Percentiles rank a stretch among this genome's conserved stretches.
These are phyloP conservation scores for Coniophora puteana DNA, from an alignment of 1,284 basidiomycete species.

Conservation along the genomic window DNA sequence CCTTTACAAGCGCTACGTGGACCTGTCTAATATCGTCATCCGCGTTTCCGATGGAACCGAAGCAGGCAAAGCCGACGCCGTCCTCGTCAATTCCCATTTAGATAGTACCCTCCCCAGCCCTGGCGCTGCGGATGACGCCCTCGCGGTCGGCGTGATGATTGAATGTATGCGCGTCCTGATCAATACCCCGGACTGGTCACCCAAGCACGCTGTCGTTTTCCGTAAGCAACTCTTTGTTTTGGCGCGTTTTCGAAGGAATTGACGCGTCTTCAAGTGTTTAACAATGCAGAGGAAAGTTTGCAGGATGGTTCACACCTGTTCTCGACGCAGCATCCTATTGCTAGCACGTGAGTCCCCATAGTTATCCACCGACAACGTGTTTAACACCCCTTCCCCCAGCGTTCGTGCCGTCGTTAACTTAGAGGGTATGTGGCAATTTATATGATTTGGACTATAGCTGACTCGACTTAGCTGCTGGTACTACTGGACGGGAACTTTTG, in stretches of 20 bases:
- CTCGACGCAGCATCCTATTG: conserved; percentile 80
- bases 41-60: conserved; percentile 82
- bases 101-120: conserved; percentile 81
- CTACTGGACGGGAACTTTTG: conserved; percentile 83
- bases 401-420: conserved; percentile 90
- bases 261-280: conserved; percentile 67
- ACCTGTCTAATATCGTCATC: conserved; percentile 86
- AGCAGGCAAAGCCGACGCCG: conserved; percentile 73
- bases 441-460: not conserved
- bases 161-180: conserved; percentile 84
- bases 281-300: conserved; percentile 92
- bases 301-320: conserved; percentile 95
- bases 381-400: conserved; percentile 32
- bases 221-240: conserved; percentile 44
- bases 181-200: conserved; percentile 68
- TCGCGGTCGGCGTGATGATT: conserved; percentile 89
- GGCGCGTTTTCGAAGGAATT: not conserved
- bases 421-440: conserved; percentile 54
- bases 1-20: conserved; percentile 89
- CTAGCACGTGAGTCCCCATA: conserved; percentile 52
- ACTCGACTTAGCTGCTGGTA: conserved; percentile 68
- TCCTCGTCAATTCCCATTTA: conserved; percentile 89
- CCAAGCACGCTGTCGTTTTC: conserved; percentile 83
- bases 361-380: not conserved
- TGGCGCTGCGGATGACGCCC: conserved; percentile 87